Percentiles rank a stretch among this genome's conserved stretches.
These are phyloP conservation scores for Nakazawaea wickerhamii DNA, from an alignment of 805 yeast species.

Conservation along the genomic window DNA sequence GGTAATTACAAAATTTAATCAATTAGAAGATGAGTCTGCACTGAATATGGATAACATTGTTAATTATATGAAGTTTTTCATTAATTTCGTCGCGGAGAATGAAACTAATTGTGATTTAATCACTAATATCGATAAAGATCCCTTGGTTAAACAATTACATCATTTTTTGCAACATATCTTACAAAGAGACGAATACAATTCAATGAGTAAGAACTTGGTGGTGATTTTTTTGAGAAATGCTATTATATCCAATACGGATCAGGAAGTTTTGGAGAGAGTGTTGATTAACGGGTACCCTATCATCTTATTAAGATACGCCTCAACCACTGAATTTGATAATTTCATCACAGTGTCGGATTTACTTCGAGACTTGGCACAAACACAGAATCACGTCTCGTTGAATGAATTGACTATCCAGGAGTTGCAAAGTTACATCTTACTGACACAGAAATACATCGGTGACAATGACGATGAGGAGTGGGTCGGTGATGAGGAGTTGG, in stretches of 20 bases:
- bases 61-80: not conserved
- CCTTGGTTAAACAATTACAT: not conserved
- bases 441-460: not conserved
- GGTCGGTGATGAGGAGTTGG: not conserved
- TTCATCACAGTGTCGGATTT: not conserved
- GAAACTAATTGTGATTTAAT: not conserved
- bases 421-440: not conserved
- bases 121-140: not conserved
- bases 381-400: not conserved
- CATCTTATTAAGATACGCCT: not conserved
- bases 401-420: not conserved
- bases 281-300: not conserved
- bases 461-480: not conserved
- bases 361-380: not conserved
- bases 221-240: not conserved
- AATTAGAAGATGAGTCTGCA: not conserved
- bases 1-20: not conserved
- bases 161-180: not conserved
- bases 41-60: not conserved
- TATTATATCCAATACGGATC: not conserved
- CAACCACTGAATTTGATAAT: not conserved
- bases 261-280: not conserved
- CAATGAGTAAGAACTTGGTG: not conserved
- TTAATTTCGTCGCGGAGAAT: not conserved
- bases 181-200: not conserved